Evolutionary conservation across 352 stramenopile species (phyloP), one percentile per base, ranked within the genome.

Genomic region (Phytophthora constricta): DNA sequence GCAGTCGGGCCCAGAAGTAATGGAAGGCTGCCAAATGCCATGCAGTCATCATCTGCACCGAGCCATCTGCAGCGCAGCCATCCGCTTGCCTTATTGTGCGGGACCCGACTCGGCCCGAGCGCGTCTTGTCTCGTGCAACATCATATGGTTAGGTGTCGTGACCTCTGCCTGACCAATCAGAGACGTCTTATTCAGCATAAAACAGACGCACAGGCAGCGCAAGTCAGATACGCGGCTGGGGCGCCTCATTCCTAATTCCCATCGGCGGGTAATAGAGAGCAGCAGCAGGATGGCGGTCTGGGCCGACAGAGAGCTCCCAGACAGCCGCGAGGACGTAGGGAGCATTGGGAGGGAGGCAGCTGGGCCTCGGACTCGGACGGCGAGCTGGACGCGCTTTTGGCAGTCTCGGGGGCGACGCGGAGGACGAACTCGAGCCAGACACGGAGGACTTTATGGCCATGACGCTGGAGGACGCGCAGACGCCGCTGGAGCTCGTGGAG

Each of bases 281-380:
- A 37, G 22, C 13, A 9, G 22, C 9, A n/a, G 8, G 27, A 77
- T 77, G 70, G 61, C 70, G 54, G 62, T 76, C 56, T 74, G 50
- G 51, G 47, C 55, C 19, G 66, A 43, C 46, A 79, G 53, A 70
- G 58, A 60, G 46, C 31, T 7, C 22, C 2, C 46, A n/a, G 65
- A 20, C 14, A 58, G 5, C 19, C n/a, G 25, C 43, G 16, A 26
- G 50, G n/a, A n/a, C n/a, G n/a, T n/a, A n/a, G n/a, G n/a, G 47
- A 43, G 31, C 17, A 25, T 28, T 69, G 66, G 52, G 33, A 57
- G 8, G 47, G 25, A 13, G 62, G 62, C 22, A 55, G 58, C 22
- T 78, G 64, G 58, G 27, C 28, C 4, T 28, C 37, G 19, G 20
- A 7, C 42, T 54, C 55, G 10, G 51, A 25, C 31, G 50, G 64